Conservation (phyloP, 208 protist species). For the Trypanosoma boissoni region DNA sequence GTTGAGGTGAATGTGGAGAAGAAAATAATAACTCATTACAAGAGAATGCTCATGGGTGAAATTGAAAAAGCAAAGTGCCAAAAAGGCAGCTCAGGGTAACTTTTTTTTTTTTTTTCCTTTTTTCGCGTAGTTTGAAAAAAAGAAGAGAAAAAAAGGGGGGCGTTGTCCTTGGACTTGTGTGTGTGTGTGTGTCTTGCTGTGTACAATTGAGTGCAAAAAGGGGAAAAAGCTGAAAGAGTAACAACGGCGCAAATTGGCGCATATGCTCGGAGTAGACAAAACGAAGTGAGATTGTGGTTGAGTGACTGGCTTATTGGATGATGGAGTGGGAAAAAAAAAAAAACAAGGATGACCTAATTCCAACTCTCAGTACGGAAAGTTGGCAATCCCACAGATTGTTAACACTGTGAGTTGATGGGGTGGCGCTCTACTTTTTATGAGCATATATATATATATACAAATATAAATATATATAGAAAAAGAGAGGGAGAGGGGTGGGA, state of each 20-base stretch:
- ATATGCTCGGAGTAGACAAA: background rate
- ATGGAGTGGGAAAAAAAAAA: background rate
- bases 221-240: slow-evolving; percentile 1
- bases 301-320: no score
- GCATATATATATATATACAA: background rate
- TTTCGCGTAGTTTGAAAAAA: slow-evolving; percentile 2
- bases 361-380: no score
- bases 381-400: no score
- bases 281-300: background rate
- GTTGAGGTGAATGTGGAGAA: slow-evolving; percentile 61
- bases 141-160: slow-evolving; percentile 3
- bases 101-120: background rate
- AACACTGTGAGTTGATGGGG: no score
- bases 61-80: slow-evolving; percentile 28
- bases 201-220: background rate
- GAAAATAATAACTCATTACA: slow-evolving; percentile 49
- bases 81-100: slow-evolving; percentile 22
- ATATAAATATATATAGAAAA: slow-evolving; percentile 1
- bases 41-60: slow-evolving; percentile 32
- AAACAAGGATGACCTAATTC: no score
- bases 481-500: no score
- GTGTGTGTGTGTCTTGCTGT: no score
- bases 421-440: slow-evolving; percentile 16
- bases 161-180: background rate
- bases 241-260: background rate